phyloP scores from a whole-genome alignment of 495 filamentous ascomycete genomes.

The Penicillium ucsense region DNA sequence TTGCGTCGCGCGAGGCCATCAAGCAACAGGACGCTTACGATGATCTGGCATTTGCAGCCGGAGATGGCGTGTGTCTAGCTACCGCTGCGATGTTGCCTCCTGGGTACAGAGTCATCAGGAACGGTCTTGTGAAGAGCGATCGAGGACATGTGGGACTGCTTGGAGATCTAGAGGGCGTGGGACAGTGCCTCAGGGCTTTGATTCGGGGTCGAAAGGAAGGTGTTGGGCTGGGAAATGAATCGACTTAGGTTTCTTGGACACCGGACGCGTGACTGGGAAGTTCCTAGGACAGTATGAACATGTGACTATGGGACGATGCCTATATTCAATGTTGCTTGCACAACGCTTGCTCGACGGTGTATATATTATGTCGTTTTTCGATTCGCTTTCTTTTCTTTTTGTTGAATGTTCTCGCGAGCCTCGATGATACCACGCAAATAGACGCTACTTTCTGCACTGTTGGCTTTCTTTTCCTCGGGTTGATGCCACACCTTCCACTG shows the following conservation, averaged over 20 bases:
- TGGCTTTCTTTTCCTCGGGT: too few species aligned
- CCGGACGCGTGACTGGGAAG: too few species aligned
- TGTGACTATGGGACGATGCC: too few species aligned
- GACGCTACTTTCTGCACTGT: too few species aligned
- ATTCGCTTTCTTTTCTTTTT: too few species aligned
- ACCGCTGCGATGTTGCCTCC: slow-evolving; percentile 75
- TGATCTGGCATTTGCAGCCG: slow-evolving; percentile 74
- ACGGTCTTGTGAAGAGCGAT: slow-evolving; percentile 68
- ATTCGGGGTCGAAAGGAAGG: slow-evolving; percentile 57
- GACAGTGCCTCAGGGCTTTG: slow-evolving; percentile 60
- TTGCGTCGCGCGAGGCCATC: slow-evolving; percentile 58
- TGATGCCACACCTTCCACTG: too few species aligned
- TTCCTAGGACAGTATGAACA: too few species aligned
- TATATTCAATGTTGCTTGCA: too few species aligned
- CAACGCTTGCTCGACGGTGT: too few species aligned
- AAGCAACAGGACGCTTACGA: slow-evolving; percentile 73
- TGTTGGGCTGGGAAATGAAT: slow-evolving; percentile 46
- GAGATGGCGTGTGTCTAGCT: slow-evolving; percentile 85
- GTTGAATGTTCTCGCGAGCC: too few species aligned
- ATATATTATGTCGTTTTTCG: too few species aligned
- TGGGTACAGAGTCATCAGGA: slow-evolving; percentile 62
- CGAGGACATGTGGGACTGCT: slow-evolving; percentile 78
- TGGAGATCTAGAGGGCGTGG: slow-evolving; percentile 77
- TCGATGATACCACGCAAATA: too few species aligned
- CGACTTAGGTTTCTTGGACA: not conserved